Evolutionary conservation across 176 grass and related monocot species (phyloP).

Genomic region (Oryza glumipatula): DNA sequence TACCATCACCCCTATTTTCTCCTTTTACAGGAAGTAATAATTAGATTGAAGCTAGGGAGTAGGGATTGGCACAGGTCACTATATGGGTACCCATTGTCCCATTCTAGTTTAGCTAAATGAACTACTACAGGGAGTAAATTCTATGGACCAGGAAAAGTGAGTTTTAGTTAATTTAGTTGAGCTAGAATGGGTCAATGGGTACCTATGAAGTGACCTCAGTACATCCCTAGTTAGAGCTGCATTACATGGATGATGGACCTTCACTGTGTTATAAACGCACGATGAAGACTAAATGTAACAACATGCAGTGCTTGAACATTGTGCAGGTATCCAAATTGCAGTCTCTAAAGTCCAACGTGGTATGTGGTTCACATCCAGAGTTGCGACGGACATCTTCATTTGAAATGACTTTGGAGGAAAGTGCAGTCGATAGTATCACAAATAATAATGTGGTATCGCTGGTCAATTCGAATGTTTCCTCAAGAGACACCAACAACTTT

Average conservation of each 20-base stretch:
- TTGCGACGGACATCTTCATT: slow-evolving; percentile 82
- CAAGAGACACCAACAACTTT: slow-evolving; percentile 64
- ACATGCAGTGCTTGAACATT: slow-evolving; percentile 14
- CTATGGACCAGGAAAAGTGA: background rate
- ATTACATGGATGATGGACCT: background rate
- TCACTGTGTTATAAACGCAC: background rate
- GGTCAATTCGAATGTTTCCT: slow-evolving; percentile 56
- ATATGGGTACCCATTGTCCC: background rate
- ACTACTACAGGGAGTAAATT: background rate
- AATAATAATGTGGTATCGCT: slow-evolving; percentile 72
- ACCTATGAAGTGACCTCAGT: background rate
- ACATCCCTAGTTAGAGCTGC: background rate
- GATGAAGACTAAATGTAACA: background rate
- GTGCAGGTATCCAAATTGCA: slow-evolving; percentile 91
- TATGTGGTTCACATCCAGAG: slow-evolving; percentile 89
- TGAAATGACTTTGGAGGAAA: slow-evolving; percentile 80
- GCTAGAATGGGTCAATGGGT: background rate
- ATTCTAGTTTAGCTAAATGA: background rate
- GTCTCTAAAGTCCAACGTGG: slow-evolving; percentile 93
- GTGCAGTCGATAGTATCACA: slow-evolving; percentile 48
- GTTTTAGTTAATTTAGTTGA: background rate
- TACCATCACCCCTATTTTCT: background rate
- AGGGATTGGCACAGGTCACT: too few relatives aligned
- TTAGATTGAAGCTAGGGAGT: too few relatives aligned
- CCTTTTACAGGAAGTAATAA: background rate